phyloP scores from a whole-genome alignment of 345 rosid species.

The Cardamine occulta region DNA sequence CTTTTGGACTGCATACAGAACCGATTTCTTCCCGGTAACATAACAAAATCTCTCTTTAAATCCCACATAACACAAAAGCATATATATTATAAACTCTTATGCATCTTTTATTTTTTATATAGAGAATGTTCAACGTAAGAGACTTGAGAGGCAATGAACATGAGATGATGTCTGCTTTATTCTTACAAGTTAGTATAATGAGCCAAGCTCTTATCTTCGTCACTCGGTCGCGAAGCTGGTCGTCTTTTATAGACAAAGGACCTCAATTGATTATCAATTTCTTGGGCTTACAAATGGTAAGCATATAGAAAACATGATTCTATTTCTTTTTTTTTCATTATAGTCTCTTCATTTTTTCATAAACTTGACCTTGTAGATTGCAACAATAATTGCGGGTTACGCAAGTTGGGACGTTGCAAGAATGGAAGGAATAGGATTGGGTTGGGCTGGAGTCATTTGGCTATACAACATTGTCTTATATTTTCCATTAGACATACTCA shows the following conservation, averaged over 20 bases:
- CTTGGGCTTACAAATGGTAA: slow-evolving; percentile 67
- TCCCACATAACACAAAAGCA: background rate
- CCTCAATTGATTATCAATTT: slow-evolving; percentile 78
- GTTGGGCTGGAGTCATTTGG: slow-evolving; percentile 96
- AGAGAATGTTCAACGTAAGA: slow-evolving; percentile 71
- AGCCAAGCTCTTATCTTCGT: slow-evolving; percentile 94
- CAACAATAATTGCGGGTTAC: slow-evolving; percentile 75
- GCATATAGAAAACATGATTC: background rate
- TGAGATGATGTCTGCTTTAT: slow-evolving; percentile 83
- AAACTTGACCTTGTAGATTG: slow-evolving; percentile 54
- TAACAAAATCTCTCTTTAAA: background rate
- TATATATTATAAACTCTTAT: background rate
- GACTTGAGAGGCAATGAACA: slow-evolving; percentile 42
- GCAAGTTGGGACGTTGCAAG: slow-evolving; percentile 77
- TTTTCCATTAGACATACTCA: slow-evolving; percentile 72
- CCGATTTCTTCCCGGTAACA: slow-evolving; percentile 71
- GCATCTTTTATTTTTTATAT: background rate
- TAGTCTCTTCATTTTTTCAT: background rate
- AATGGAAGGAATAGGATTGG: slow-evolving; percentile 80
- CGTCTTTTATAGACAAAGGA: slow-evolving; percentile 70
- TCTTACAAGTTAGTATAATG: slow-evolving; percentile 94
- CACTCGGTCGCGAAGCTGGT: slow-evolving; percentile 92
- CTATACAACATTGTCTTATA: slow-evolving; percentile 72
- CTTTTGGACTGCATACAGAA: slow-evolving; percentile 68
- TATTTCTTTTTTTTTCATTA: slow-evolving; percentile 5